phyloP scores from a whole-genome alignment of 2,329 filamentous ascomycete species.

The Aphanocladium album region DNA sequence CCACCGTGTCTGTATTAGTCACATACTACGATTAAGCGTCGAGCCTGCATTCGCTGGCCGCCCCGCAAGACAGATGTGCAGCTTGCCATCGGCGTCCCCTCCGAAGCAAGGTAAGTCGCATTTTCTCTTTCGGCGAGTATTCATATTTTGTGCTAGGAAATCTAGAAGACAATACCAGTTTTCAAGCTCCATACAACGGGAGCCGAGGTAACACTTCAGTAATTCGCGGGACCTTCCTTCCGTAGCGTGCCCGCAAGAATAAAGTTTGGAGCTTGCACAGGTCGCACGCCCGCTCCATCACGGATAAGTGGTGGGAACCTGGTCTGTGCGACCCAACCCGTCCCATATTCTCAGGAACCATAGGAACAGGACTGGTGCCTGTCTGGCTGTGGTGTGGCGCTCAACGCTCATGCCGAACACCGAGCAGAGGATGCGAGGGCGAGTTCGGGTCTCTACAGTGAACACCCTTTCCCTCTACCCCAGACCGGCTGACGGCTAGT shows the following conservation, averaged over 20 bases:
- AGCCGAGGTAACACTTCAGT: background rate
- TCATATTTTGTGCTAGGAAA: background rate
- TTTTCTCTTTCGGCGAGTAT: background rate
- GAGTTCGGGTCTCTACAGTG: background rate
- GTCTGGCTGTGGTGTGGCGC: background rate
- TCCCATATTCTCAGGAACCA: constrained; percentile 4
- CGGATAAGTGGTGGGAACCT: background rate
- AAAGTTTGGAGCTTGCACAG: background rate
- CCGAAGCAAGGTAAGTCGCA: background rate
- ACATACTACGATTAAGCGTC: background rate
- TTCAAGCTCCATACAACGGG: background rate
- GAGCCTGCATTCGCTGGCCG: background rate
- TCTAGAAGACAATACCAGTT: background rate
- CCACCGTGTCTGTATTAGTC: too few relatives aligned
- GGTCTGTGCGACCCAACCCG: background rate
- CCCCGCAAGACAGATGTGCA: background rate
- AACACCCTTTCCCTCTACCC: background rate
- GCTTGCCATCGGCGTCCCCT: background rate
- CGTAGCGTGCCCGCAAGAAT: background rate
- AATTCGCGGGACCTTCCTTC: background rate
- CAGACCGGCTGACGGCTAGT: background rate
- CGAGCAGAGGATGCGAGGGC: background rate
- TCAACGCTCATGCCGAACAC: background rate
- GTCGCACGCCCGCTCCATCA: background rate
- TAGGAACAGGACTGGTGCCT: background rate